A percentile compares a stretch with the other conserved stretches of the same genome.
phyloP scores from a whole-genome alignment of 139 green algal genomes.

The Coelastrella sp. region DNA sequence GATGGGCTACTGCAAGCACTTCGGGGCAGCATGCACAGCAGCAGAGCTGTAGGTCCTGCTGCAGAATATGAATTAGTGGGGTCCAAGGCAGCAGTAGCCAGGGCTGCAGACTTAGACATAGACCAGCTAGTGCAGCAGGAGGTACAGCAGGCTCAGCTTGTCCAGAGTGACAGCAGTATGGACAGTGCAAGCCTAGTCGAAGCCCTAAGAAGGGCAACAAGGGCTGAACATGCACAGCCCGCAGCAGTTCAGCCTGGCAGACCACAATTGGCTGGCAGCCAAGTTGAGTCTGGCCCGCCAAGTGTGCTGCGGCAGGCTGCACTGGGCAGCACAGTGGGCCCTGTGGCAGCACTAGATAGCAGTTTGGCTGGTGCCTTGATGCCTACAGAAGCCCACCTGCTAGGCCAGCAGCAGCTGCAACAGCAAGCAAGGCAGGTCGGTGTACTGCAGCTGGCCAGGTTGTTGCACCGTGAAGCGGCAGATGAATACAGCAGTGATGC shows the following conservation, averaged over 20 bases:
- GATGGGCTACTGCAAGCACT: not conserved
- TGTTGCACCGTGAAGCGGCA: not conserved
- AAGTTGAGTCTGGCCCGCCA: too few relatives aligned
- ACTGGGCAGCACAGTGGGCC: too few relatives aligned
- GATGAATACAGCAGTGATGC: not conserved
- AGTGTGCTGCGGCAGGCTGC: too few relatives aligned
- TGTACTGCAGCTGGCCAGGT: not conserved
- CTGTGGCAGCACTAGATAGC: not conserved
- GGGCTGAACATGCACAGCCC: not conserved
- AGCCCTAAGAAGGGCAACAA: not conserved
- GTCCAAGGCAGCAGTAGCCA: not conserved
- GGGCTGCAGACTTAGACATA: not conserved
- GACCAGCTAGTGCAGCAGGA: not conserved
- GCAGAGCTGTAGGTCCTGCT: not conserved
- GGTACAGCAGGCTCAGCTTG: not conserved
- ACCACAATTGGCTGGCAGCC: too few relatives aligned
- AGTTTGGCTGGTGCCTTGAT: not conserved
- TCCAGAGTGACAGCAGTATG: not conserved
- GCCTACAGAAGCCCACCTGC: not conserved
- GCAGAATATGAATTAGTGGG: not conserved
- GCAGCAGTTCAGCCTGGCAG: not conserved
- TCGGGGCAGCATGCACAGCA: not conserved
- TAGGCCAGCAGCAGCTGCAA: not conserved
- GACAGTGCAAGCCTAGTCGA: too few relatives aligned
- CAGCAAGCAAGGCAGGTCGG: constrained; percentile 1